A percentile compares a stretch with the other conserved stretches of the same genome.
Evolutionary conservation across 495 filamentous ascomycete genomes (phyloP).

Genomic region (Aspergillus bertholletiae): DNA sequence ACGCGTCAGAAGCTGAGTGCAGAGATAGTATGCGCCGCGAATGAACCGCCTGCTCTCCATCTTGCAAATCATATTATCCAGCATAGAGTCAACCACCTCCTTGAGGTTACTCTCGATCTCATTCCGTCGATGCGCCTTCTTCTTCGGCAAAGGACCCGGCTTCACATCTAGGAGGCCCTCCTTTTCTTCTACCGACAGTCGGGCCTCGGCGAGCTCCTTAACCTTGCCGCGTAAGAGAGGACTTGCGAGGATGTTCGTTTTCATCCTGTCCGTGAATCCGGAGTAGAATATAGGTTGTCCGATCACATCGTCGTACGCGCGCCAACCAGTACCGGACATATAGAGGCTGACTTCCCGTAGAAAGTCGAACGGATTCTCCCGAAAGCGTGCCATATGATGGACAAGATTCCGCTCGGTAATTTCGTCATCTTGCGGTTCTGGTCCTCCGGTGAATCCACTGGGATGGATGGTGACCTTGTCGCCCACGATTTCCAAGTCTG

Average conservation of each 20-base stretch:
- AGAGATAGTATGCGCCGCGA: conserved; percentile 82
- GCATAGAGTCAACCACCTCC: conserved; percentile 78
- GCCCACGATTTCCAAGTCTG: conserved; percentile 79
- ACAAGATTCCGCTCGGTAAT: conserved; percentile 70
- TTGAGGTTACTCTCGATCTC: conserved; percentile 61
- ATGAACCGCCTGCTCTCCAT: conserved; percentile 96
- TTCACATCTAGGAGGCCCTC: conserved; percentile 62
- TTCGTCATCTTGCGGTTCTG: conserved; percentile 33
- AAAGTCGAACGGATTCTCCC: conserved; percentile 69
- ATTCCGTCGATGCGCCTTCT: conserved; percentile 51
- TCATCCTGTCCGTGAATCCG: conserved; percentile 91
- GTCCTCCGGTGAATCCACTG: conserved; percentile 57
- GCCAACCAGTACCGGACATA: conserved; percentile 88
- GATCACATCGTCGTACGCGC: conserved; percentile 84
- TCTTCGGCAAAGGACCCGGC: conserved; percentile 41
- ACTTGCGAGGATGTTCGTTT: conserved; percentile 65
- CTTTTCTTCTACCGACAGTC: conserved; percentile 69
- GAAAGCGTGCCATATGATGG: conserved; percentile 78
- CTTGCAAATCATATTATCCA: conserved; percentile 97
- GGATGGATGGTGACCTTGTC: conserved; percentile 77
- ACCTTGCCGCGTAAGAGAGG: conserved; percentile 72
- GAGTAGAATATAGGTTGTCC: conserved; percentile 92
- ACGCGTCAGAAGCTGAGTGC: conserved; percentile 81
- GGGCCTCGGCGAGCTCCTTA: conserved; percentile 67
- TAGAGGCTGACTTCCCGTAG: conserved; percentile 88